Base-by-base conservation (phyloP, 495 filamentous ascomycete genomes). In the Lophium mytilinum region DNA sequence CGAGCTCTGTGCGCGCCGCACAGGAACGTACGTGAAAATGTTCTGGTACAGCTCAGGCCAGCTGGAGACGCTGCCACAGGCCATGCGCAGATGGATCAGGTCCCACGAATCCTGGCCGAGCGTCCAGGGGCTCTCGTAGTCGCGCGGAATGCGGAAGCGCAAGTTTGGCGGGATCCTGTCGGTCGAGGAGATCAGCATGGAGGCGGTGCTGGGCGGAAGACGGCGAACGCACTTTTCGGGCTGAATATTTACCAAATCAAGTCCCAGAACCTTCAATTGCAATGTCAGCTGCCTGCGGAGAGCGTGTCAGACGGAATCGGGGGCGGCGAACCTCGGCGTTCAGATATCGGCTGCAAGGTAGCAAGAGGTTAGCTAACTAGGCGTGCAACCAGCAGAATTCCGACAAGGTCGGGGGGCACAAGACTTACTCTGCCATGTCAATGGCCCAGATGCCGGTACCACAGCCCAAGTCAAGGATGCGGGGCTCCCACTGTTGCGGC, bases 401-500 rank as follows among this genome's bases (percentile, higher is more conserved):
- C 11, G 40, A 55, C 42, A 17, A 33, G 21, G 24, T 46, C 52
- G 42, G 18, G 12, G 48, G 50, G 45, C 47, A 60, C 43, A 41
- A 43, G 59, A 78, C 84, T 72, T 73, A 86, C 83, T 86, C 82
- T 56, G 87, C 87, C 72, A 96, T 84, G 61, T 93, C 86, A 64
- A 94, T 91, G 18, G 83, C 79, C 91, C 91, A 96, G 47, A 95
- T 92, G 5, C 91, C 90, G 0, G 91, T 95, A 10, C 91, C 91
- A 58, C 85, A 89, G 24, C 91, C 91, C 47, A 95, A 68, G 68
- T 96, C 91, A 19, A 96, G 72, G 39, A 95, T 68, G 63, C 63
- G 62, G 53, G 59, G 55, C 43, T 49, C 39, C 53, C 17, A 42
- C 30, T 50, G 43, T 18, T 40, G 57, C 56, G 56, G 57, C 14